A percentile compares a stretch with the other conserved stretches of the same genome.
Evolutionary conservation across 2,329 filamentous ascomycete species (phyloP).

Genomic region (Alternaria gaisen): DNA sequence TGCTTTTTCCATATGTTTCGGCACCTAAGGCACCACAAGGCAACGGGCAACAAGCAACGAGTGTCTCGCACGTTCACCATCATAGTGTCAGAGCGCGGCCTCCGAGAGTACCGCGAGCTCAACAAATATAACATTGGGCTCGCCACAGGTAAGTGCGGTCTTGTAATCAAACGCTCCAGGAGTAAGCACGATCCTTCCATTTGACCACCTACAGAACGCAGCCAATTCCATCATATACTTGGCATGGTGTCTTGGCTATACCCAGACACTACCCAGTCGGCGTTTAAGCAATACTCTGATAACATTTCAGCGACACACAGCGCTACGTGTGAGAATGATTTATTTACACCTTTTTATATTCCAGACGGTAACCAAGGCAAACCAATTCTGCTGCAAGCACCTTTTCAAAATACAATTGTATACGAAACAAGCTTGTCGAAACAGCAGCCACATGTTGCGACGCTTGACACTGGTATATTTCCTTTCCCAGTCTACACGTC

Average conservation of each 20-base stretch:
- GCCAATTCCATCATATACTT: background rate
- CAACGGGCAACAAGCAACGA: constrained; percentile 3
- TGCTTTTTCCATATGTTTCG: background rate
- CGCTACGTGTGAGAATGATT: background rate
- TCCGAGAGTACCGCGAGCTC: constrained; percentile 1
- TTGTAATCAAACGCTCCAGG: background rate
- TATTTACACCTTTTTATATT: background rate
- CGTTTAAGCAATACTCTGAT: background rate
- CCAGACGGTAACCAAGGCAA: background rate
- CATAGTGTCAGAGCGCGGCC: background rate
- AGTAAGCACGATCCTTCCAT: background rate
- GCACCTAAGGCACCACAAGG: background rate
- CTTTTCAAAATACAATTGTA: background rate
- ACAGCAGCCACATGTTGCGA: background rate
- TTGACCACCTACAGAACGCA: background rate
- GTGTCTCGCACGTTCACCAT: background rate
- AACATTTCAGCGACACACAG: background rate
- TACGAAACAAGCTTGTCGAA: background rate
- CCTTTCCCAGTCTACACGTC: background rate
- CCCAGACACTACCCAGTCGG: background rate
- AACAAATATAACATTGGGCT: constrained; percentile 4
- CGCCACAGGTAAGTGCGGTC: background rate
- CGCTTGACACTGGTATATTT: background rate
- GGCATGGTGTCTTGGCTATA: background rate
- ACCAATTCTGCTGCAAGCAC: background rate